Percentiles rank a stretch among this genome's conserved stretches.
Evolutionary conservation across 2,329 filamentous ascomycete species (phyloP).

Genomic region (Colletotrichum higginsianum): DNA sequence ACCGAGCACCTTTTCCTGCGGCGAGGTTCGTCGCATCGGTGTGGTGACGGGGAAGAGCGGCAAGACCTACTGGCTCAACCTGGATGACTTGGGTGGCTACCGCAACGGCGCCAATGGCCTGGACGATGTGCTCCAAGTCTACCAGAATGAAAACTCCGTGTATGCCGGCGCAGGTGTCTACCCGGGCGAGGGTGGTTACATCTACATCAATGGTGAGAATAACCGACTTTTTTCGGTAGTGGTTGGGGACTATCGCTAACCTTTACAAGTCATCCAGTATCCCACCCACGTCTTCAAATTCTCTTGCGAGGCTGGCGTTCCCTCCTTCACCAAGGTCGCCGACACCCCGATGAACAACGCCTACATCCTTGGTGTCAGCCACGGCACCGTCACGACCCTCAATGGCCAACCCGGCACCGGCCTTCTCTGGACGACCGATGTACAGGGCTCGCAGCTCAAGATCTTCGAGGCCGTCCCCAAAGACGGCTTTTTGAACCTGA

Average conservation of each 20-base stretch:
- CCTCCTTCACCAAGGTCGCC: constrained; percentile 68
- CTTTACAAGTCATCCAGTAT: constrained; percentile 62
- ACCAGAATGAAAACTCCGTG: constrained; percentile 60
- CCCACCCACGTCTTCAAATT: constrained; percentile 72
- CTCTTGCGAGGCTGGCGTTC: constrained; percentile 64
- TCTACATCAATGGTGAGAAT: constrained; percentile 59
- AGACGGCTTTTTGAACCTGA: constrained; percentile 60
- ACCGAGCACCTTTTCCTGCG: constrained; percentile 61
- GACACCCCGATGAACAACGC: constrained; percentile 65
- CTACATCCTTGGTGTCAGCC: constrained; percentile 68
- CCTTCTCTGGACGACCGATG: constrained; percentile 70
- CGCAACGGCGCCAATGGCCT: constrained; percentile 53
- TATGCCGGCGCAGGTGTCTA: constrained; percentile 64
- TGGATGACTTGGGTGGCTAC: constrained; percentile 59
- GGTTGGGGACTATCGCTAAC: not conserved
- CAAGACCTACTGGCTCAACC: constrained; percentile 62
- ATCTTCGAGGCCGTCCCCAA: constrained; percentile 68
- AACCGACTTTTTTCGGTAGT: too few species aligned
- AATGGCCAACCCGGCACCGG: constrained; percentile 68
- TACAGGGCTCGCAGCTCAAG: constrained; percentile 66
- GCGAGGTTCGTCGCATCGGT: constrained; percentile 61
- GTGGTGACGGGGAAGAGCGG: constrained; percentile 67
- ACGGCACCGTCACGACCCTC: constrained; percentile 70
- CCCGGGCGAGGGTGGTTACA: constrained; percentile 63
- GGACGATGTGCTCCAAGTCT: constrained; percentile 62